Percentiles rank a stretch among this genome's conserved stretches.
These are phyloP conservation scores for Nannochloris sp. DNA, from an alignment of 139 green algal genomes.

Conservation along the genomic window DNA sequence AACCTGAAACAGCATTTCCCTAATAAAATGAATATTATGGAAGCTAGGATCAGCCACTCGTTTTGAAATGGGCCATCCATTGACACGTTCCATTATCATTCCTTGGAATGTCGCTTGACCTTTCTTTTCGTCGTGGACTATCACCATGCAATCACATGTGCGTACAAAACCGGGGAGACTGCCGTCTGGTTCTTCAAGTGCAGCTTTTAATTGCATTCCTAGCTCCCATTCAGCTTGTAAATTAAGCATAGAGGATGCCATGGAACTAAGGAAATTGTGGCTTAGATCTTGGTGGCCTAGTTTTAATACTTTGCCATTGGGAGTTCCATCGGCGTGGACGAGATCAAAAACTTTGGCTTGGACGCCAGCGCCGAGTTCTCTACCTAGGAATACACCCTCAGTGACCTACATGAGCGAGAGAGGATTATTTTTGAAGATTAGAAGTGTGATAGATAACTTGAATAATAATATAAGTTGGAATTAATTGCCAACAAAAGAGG, in stretches of 20 bases:
- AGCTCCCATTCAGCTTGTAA: conserved; percentile 16
- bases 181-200: conserved; percentile 16
- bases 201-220: conserved; percentile 20
- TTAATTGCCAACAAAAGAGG: too few relatives aligned
- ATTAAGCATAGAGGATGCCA: conserved; percentile 9
- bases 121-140: background rate
- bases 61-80: too few relatives aligned
- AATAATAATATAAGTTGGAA: too few relatives aligned
- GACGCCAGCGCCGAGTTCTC: conserved; percentile 14
- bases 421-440: too few relatives aligned
- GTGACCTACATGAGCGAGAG: background rate
- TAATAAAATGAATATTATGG: conserved; percentile 33
- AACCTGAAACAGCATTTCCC: conserved; percentile 36
- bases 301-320: conserved; percentile 28
- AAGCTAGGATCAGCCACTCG: conserved; percentile 16
- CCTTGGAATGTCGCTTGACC: conserved; percentile 1
- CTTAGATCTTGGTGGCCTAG: conserved; percentile 18
- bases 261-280: conserved; percentile 21
- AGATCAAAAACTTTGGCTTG: conserved; percentile 30
- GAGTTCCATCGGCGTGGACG: conserved; percentile 4
- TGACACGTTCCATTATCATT: conserved; percentile 28
- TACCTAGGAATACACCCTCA: conserved; percentile 7
- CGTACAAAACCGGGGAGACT: conserved; percentile 23
- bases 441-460: too few relatives aligned
- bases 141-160: conserved; percentile 26